Base-by-base conservation (phyloP, 805 yeast genomes). In the Nakazawaea ambrosiae region DNA sequence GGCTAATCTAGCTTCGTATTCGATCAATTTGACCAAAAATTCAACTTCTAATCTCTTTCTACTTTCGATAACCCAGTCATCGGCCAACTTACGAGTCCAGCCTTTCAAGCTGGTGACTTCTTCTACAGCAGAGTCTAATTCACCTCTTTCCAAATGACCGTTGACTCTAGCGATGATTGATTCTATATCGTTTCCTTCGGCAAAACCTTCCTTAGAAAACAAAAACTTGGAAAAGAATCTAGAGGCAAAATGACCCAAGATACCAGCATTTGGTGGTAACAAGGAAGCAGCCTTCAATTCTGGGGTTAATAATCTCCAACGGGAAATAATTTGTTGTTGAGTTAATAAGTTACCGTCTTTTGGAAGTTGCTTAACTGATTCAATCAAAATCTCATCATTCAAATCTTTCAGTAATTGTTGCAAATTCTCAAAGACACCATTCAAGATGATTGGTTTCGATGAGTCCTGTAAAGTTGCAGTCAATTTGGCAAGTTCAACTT, bases 251-350 rank as follows among this genome's bases (percentile, higher is more conserved):
- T 92, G 96, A 22, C 96, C 97, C 49, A 90, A 73, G 38, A 92
- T 73, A 53, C 98, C 98, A 19, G 98, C 95, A 53, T 90, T 85
- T 49, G 94, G 95, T 39, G 97, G 97, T 44, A 89, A 73, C 49
- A 92, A 65, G 4, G 96, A 78, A 6, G 94, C 89, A 22, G 87
- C 76, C 59, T 95, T 80, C 54, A 92, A 75, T 62, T 90, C 95
- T 12, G 94, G 92, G 17, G 73, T 79, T 42, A 92, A 69, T 37
- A 79, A 64, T 46, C 78, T 75, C 85, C 95, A 86, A 51, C 95
- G 78, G 28, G 83, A 68, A 44, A 81, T 70, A 32, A 88, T 68
- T 61, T 88, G 96, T 20, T 87, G 73, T 45, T 74, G 78, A 11
- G 94, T 77, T 45, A 89, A 66, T 20, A 90, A 75, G 27, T 94